These are phyloP conservation scores for Purshia tridentata DNA, from an alignment of 306 rosid species.

Conservation along the genomic window DNA sequence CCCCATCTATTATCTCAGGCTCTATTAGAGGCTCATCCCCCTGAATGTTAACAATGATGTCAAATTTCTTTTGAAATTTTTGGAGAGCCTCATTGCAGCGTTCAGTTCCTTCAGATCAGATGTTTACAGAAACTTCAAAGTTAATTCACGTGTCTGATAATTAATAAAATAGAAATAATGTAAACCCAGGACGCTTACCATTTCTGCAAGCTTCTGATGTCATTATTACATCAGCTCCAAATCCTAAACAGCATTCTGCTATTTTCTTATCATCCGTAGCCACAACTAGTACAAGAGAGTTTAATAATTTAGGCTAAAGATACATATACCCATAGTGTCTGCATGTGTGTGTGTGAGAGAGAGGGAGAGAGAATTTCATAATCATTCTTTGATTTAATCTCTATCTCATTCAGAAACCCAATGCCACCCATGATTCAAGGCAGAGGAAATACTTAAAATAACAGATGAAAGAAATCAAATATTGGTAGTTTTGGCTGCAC, in stretches of 20 bases:
- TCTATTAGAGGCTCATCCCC: slow-evolving; percentile 87
- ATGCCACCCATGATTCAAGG: no score
- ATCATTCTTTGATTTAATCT: no score
- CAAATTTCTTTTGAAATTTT: slow-evolving; percentile 63
- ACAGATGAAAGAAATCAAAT: no score
- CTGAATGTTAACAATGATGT: slow-evolving; percentile 77
- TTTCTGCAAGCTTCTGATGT: slow-evolving; percentile 76
- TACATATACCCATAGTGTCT: no score
- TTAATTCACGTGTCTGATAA: background rate
- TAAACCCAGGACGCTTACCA: slow-evolving; percentile 39
- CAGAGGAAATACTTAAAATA: no score
- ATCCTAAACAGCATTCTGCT: slow-evolving; percentile 67
- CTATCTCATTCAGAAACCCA: no score
- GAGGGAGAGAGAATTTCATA: no score
- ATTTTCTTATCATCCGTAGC: slow-evolving; percentile 83
- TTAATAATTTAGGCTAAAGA: background rate
- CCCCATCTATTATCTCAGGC: slow-evolving; percentile 77
- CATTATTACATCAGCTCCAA: slow-evolving; percentile 84
- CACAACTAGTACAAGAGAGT: slow-evolving; percentile 46
- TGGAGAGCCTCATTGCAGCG: slow-evolving; percentile 79
- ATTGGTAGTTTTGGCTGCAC: no score
- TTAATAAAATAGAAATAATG: slow-evolving; percentile 6
- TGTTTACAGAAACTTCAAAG: background rate
- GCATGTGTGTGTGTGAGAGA: no score
- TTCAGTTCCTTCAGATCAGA: slow-evolving; percentile 55